Base-by-base conservation (phyloP, 805 yeast species). In the Metschnikowia dekortorum region DNA sequence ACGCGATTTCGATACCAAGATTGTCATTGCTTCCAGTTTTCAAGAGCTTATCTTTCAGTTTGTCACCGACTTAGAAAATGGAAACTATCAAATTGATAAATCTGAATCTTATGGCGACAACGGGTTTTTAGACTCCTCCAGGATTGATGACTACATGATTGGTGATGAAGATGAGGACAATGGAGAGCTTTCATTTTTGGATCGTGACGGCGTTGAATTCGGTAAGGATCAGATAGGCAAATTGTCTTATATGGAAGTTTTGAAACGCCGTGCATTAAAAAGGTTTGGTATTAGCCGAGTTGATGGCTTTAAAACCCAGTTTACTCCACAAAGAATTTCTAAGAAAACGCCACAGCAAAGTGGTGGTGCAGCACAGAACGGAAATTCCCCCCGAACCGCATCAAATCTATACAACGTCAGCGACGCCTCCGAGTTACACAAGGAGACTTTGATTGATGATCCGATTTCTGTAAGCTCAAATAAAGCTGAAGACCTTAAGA, bases 81-180 rank as follows among this genome's bases (percentile, higher is more conserved):
- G 78, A 13, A 72, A 70, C 53, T 74, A 58, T 58, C 63, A 64
- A 49, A 71, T 73, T 38, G 78, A 73, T 54, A 50, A 59, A 13
- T 36, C 58, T 29, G 69, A 69, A 50, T 52, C 61, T 33, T 62
- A 67, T 48, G 61, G 61, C 30, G 69, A 70, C 42, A 65, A 58
- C 39, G 78, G 78, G 3, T 73, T 57, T 53, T 67, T 73, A 49
- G 73, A 71, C 39, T 53, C 59, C 14, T 58, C 69, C 6, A 64
- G 78, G 50, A 62, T 66, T 49, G 77, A 73, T 53, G 75, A 70
- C 55, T 70, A 67, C 57, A 64, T 61, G 66, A 62, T 73, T 59
- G 78, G 77, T 8, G 77, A 73, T 46, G 76, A 73, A 53, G 78
- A 73, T 48, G 78, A 71, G 55, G 76, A 65, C 41, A 67, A 70